Conservation (phyloP, 208 protist species). For the Naegleria fowleri region DNA sequence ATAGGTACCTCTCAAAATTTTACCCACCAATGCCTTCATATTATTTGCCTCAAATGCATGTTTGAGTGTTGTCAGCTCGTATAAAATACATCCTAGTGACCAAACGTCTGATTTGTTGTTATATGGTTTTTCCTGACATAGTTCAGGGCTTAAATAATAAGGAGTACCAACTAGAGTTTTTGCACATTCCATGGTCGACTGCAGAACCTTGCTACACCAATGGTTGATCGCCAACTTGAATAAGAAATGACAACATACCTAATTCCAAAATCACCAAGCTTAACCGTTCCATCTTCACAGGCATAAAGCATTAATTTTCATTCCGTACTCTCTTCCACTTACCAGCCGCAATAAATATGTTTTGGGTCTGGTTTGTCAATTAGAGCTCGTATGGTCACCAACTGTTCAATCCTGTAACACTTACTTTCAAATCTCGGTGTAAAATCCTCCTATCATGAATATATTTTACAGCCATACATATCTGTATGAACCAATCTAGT, state of each 20-base stretch:
- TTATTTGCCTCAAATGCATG: conserved; percentile 58
- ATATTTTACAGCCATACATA: conserved; percentile 75
- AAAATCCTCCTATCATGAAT: conserved; percentile 80
- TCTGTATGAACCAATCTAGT: conserved; percentile 58
- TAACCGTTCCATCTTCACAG: conserved; percentile 64
- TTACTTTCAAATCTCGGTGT: conserved; percentile 70
- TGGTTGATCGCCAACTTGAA: too few relatives aligned
- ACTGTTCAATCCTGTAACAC: neutral
- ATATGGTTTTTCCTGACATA: conserved; percentile 54
- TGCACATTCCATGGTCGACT: conserved; percentile 76
- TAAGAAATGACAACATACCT: too few relatives aligned
- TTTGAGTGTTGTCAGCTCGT: conserved; percentile 56
- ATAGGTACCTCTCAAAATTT: conserved; percentile 61
- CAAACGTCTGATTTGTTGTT: conserved; percentile 60
- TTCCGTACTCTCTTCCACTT: neutral
- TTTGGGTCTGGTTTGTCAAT: conserved; percentile 69
- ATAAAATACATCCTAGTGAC: conserved; percentile 58
- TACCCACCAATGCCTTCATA: conserved; percentile 58
- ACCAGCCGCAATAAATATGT: conserved; percentile 72
- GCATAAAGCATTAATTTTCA: too few relatives aligned
- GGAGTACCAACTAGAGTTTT: conserved; percentile 86
- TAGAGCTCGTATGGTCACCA: neutral
- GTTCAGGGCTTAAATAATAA: conserved; percentile 84
- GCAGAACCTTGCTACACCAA: conserved; percentile 64
- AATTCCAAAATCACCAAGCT: conserved; percentile 89